Base-by-base conservation (phyloP, 306 rosid genomes). In the Sindora glabra region DNA sequence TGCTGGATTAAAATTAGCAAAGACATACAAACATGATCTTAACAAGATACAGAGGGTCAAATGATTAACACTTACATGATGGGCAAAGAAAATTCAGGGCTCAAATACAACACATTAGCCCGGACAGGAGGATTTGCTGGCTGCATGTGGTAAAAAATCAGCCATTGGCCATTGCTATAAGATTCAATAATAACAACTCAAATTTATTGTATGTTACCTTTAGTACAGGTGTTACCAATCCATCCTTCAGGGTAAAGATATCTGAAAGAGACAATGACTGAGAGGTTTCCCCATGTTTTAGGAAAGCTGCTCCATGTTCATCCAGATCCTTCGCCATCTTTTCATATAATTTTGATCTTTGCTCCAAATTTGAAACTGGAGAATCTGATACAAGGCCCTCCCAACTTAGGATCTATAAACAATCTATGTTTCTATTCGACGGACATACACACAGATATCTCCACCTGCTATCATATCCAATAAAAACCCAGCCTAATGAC, bases 61-160 rank as follows among this genome's bases (percentile, higher is more conserved):
- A 10, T 16, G 29, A 56, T 11, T n/a, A 32, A 64, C 2, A 13
- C 95, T 76, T 80, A 92, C 99, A 81, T 77, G 45, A 92, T 77
- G 22, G 75, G 94, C 60, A 73, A 10, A 1, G 99, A 92, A 68
- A 83, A 89, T 27, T 89, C 68, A 8, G 88, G 25, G 78, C 78
- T 75, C 76, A 92, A 48, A 73, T 86, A 80, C 89, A 92, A 62
- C 5, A 86, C 96, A 80, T 60, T 92, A 21, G 99, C 99, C 45
- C 99, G 89, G 5, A 92, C 89, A 0, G 99, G 94, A 67, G 99
- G 99, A 77, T 76, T 71, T 52, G 94, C 96, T 6, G 87, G 89
- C 99, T 92, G 70, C 65, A 74, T 37, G 53, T 23, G 64, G 56
- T 59, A 69, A 30, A 15, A n/a, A n/a, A n/a, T n/a, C 76, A 40